Percentiles rank a stretch among this genome's conserved stretches.
Evolutionary conservation across 106 monocot species (phyloP).

Genomic region (Dioscorea zingiberensis): DNA sequence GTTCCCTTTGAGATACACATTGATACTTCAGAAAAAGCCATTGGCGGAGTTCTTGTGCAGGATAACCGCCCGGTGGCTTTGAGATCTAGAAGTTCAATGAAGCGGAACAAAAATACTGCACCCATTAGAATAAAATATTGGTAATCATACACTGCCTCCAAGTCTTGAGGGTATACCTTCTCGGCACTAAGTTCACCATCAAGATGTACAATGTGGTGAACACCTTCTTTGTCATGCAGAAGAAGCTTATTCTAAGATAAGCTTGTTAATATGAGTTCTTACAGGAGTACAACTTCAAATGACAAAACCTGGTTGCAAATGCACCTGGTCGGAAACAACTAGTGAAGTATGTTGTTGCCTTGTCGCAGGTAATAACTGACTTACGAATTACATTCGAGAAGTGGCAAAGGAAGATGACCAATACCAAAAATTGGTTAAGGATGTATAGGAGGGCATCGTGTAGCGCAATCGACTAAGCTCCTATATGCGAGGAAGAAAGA

Average conservation of each 20-base stretch:
- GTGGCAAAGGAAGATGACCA: background rate
- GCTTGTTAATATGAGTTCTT: background rate
- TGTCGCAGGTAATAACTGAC: background rate
- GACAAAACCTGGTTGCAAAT: background rate
- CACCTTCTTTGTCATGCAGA: background rate
- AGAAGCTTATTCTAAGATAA: background rate
- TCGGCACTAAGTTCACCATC: background rate
- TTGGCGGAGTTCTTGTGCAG: background rate
- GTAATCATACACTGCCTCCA: slow-evolving; percentile 1
- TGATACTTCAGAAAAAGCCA: background rate
- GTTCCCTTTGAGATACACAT: background rate
- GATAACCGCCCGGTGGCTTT: background rate
- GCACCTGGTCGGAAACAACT: background rate
- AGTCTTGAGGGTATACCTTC: background rate
- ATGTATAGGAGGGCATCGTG: background rate
- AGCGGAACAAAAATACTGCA: background rate
- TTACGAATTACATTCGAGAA: background rate
- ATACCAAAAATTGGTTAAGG: background rate
- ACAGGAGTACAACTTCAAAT: background rate
- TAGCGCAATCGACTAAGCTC: background rate
- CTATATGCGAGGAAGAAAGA: background rate
- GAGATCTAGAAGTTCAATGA: slow-evolving; percentile 6
- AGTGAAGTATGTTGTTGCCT: background rate
- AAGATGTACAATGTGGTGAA: background rate
- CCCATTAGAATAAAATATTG: background rate